Conservation (phyloP, 345 rosid species). For the Arabis alpina region DNA sequence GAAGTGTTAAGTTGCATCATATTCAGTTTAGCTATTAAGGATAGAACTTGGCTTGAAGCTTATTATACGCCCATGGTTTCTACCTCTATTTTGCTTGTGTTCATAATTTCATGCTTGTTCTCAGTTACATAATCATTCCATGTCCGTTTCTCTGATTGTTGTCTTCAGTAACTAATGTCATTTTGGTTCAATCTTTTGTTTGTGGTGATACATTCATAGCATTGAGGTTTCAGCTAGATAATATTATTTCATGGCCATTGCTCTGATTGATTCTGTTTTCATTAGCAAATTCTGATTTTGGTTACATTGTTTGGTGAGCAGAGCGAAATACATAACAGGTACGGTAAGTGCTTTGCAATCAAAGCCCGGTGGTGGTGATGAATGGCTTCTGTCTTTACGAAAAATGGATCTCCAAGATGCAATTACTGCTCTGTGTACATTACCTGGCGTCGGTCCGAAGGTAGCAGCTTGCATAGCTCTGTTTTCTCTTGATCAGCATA, state of each 20-base stretch:
- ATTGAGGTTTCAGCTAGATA: neutral
- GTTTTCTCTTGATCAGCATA: conserved; percentile 92
- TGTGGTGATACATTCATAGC: too few relatives aligned
- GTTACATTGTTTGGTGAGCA: conserved; percentile 43
- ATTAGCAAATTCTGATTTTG: conserved; percentile 21
- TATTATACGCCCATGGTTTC: neutral
- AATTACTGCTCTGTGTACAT: conserved; percentile 71
- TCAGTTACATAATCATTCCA: too few relatives aligned
- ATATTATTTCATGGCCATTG: conserved; percentile 1
- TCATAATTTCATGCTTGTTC: neutral
- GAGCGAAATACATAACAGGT: conserved; percentile 86
- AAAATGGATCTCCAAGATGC: conserved; percentile 64
- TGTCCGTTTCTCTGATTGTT: too few relatives aligned
- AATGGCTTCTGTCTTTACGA: conserved; percentile 85
- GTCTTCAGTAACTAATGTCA: too few relatives aligned
- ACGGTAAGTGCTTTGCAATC: conserved; percentile 66
- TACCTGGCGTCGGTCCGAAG: conserved; percentile 95
- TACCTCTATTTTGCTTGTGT: neutral
- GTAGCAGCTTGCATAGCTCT: conserved; percentile 94
- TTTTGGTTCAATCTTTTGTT: too few relatives aligned
- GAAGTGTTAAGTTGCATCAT: too few relatives aligned
- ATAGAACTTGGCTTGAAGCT: too few relatives aligned
- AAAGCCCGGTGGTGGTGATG: conserved; percentile 75
- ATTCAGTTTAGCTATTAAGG: too few relatives aligned
- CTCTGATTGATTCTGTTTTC: conserved; percentile 7